Evolutionary conservation across 257 asterid genomes (phyloP).

Genomic region (Przewalskia tangutica): DNA sequence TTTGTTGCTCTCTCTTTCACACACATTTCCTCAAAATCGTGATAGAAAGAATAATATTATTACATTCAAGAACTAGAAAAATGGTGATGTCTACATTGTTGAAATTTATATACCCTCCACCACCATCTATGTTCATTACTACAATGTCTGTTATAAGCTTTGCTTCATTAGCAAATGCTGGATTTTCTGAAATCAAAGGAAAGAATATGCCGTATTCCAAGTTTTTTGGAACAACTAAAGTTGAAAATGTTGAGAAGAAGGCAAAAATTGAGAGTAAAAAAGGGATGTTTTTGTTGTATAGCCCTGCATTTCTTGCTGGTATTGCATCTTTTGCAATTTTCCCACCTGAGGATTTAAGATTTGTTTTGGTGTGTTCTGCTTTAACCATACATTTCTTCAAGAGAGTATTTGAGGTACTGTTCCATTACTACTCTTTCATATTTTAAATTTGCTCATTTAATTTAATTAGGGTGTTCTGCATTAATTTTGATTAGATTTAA

Average conservation of each 20-base stretch:
- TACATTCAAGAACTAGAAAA: neutral
- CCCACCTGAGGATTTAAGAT: conserved; percentile 29
- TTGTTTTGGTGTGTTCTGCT: conserved; percentile 34
- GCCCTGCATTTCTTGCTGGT: conserved; percentile 54
- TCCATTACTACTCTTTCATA: no score
- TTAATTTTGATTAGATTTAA: no score
- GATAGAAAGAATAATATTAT: neutral
- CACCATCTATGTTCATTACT: conserved; percentile 24
- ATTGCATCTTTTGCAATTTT: conserved; percentile 35
- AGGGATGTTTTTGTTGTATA: conserved; percentile 54
- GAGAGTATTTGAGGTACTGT: conserved; percentile 51
- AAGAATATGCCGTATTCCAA: conserved; percentile 65
- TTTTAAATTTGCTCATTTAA: no score
- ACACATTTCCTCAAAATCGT: neutral
- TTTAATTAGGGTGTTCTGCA: no score
- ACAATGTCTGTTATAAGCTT: conserved; percentile 19
- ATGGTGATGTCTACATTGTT: conserved; percentile 13
- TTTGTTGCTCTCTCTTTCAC: no score
- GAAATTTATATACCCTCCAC: conserved; percentile 24
- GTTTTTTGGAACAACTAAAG: conserved; percentile 27
- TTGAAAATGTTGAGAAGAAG: conserved; percentile 9
- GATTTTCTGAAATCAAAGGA: conserved; percentile 40
- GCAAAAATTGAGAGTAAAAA: conserved; percentile 31
- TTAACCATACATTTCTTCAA: conserved; percentile 57
- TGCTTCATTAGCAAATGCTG: conserved; percentile 16